Conservation (phyloP, 2,329 filamentous ascomycete genomes). For the Dactylellina drechsleri region DNA sequence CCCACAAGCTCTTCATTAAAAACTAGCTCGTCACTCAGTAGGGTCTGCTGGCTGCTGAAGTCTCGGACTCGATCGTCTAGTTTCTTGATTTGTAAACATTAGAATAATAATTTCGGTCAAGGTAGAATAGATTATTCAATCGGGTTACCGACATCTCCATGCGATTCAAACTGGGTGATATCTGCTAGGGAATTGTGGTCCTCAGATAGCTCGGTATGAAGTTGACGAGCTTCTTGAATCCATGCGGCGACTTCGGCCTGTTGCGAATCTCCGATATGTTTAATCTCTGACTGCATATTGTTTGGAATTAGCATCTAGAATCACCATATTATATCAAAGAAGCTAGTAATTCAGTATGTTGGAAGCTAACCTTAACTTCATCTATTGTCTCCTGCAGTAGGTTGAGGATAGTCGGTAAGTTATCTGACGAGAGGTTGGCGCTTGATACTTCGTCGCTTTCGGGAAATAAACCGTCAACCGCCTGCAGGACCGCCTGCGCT, state of each 20-base stretch:
- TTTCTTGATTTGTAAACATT: constrained; percentile 53
- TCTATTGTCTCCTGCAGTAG: constrained; percentile 56
- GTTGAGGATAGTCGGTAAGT: constrained; percentile 56
- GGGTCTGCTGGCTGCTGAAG: constrained; percentile 52
- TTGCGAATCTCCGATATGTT: constrained; percentile 55
- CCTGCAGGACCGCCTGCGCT: constrained; percentile 47
- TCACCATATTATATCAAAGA: no score
- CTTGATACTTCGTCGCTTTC: constrained; percentile 50
- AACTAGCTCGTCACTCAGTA: constrained; percentile 55
- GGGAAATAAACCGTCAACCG: constrained; percentile 49
- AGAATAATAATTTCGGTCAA: constrained; percentile 10
- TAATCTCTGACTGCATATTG: constrained; percentile 56
- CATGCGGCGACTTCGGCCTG: constrained; percentile 56
- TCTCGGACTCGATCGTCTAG: constrained; percentile 55
- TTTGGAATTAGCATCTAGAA: background rate
- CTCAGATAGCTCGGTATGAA: constrained; percentile 55
- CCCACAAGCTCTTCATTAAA: constrained; percentile 57
- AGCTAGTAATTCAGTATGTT: no score
- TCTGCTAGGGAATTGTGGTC: constrained; percentile 44
- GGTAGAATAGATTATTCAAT: background rate
- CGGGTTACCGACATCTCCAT: constrained; percentile 39
- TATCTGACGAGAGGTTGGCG: constrained; percentile 53
- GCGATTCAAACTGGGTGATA: constrained; percentile 40
- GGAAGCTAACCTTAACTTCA: constrained; percentile 33
- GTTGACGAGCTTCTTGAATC: constrained; percentile 56